Evolutionary conservation across 2,329 filamentous ascomycete genomes (phyloP).

Genomic region (Tolypocladium pustulatum): DNA sequence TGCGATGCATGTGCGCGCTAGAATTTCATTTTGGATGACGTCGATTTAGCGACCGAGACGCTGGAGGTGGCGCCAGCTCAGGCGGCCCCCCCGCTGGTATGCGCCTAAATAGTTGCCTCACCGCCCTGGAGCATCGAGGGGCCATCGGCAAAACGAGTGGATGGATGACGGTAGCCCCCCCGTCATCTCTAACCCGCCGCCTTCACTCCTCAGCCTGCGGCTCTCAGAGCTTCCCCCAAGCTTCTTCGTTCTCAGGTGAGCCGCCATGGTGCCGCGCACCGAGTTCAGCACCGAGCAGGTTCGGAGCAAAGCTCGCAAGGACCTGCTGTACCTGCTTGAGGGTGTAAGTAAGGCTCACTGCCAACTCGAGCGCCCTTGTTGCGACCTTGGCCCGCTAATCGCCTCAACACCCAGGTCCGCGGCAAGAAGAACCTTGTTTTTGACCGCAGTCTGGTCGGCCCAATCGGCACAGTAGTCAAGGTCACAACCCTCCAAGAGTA

Average conservation of each 20-base stretch:
- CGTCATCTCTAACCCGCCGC: not conserved
- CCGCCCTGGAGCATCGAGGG: not conserved
- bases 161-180: not conserved
- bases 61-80: not conserved
- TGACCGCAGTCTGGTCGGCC: constrained; percentile 80
- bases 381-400: constrained; percentile 6
- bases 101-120: not conserved
- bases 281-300: constrained; percentile 68
- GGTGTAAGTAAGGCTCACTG: constrained; percentile 59
- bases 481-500: constrained; percentile 94
- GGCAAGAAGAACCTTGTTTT: constrained; percentile 98
- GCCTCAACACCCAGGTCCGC: constrained; percentile 55
- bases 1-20: not conserved
- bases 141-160: not conserved
- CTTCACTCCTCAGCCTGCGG: not conserved
- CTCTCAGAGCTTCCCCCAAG: constrained; percentile 8
- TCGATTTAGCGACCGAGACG: not conserved
- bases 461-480: constrained; percentile 84
- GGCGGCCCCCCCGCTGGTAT: not conserved
- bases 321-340: constrained; percentile 85
- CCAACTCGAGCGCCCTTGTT: not conserved
- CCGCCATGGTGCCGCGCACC: constrained; percentile 57
- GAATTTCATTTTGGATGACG: not conserved
- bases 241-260: constrained; percentile 26
- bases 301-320: constrained; percentile 72